Conservation (phyloP, 257 asterid genomes). For the Linderniella brevidens region DNA sequence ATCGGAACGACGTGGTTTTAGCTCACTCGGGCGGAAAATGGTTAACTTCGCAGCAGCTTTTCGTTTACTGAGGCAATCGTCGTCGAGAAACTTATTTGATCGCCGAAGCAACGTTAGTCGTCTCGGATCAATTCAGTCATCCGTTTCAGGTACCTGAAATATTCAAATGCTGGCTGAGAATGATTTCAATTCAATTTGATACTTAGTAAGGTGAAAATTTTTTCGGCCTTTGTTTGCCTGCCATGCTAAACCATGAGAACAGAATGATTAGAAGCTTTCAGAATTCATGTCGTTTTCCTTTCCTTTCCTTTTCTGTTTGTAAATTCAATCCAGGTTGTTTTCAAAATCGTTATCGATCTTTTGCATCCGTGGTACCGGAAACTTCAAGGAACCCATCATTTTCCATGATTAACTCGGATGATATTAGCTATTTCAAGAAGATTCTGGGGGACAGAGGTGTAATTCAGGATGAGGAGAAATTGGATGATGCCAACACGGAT, state of each 20-base stretch:
- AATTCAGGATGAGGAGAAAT: conserved; percentile 57
- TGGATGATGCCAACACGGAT: conserved; percentile 76
- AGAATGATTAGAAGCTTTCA: too few species aligned
- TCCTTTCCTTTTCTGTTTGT: not conserved
- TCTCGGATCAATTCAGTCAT: conserved; percentile 15
- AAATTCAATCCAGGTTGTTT: conserved; percentile 15
- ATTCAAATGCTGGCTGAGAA: not conserved
- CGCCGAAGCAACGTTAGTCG: conserved; percentile 12
- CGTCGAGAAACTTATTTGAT: conserved; percentile 15
- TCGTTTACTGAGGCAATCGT: conserved; percentile 27
- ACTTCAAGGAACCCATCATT: conserved; percentile 41
- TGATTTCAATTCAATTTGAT: not conserved
- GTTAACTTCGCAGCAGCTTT: conserved; percentile 25
- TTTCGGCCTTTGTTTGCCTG: not conserved
- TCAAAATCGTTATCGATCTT: not conserved
- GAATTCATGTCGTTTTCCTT: too few species aligned
- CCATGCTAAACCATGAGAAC: not conserved
- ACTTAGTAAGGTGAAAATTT: too few species aligned
- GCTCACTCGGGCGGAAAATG: conserved; percentile 18
- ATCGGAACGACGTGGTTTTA: not conserved
- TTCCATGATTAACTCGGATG: conserved; percentile 42
- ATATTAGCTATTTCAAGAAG: conserved; percentile 62
- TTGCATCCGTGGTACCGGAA: conserved; percentile 34
- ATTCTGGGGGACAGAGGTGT: conserved; percentile 72
- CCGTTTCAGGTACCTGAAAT: conserved; percentile 23